A percentile compares a stretch with the other conserved stretches of the same genome.
Conservation (phyloP, 75 land plant genomes). For the Gnetum montanum region DNA sequence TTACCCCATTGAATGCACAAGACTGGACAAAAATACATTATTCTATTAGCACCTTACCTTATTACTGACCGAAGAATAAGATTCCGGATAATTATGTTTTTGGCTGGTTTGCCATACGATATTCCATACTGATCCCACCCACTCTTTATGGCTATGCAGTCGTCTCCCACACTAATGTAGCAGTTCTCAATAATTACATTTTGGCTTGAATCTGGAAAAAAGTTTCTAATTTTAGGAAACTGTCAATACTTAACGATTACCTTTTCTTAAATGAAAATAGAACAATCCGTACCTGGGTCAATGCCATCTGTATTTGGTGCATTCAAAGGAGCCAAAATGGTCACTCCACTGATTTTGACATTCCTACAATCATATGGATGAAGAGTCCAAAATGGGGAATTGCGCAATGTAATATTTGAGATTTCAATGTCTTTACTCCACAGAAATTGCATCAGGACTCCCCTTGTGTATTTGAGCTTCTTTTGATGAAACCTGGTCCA, state of each 20-base stretch:
- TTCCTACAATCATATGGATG: conserved; percentile 93
- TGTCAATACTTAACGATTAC: no score
- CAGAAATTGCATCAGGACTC: conserved; percentile 79
- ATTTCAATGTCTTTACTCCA: conserved; percentile 66
- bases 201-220: conserved; percentile 50
- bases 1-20: conserved; percentile 40
- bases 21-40: no score
- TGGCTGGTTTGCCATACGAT: conserved; percentile 38
- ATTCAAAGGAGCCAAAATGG: conserved; percentile 70
- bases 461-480: conserved; percentile 78
- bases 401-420: conserved; percentile 70
- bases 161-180: conserved; percentile 73
- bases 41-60: no score
- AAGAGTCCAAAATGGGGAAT: conserved; percentile 94
- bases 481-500: conserved; percentile 82
- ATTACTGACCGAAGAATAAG: no score
- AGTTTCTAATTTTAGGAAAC: no score
- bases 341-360: conserved; percentile 55
- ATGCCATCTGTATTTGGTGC: conserved; percentile 90
- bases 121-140: conserved; percentile 87
- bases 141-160: conserved; percentile 66
- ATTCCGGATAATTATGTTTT: conserved; percentile 32
- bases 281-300: conserved; percentile 93
- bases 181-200: conserved; percentile 77
- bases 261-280: no score